Conservation (phyloP, 306 rosid genomes). For the Quercus wislizeni region DNA sequence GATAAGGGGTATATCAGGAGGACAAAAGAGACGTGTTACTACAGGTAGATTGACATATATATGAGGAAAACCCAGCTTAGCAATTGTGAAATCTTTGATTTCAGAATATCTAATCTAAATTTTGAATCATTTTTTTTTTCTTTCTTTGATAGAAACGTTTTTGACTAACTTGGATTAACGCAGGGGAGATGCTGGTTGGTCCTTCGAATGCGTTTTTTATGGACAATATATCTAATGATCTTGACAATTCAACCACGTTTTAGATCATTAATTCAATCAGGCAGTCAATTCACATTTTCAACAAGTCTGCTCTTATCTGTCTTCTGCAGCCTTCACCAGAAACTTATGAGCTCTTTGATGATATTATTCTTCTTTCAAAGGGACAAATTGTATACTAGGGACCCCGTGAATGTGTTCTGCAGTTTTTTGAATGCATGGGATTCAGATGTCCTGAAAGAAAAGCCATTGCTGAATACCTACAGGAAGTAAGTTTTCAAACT, state of each 20-base stretch:
- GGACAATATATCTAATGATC: conserved; percentile 20
- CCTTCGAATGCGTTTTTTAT: conserved; percentile 27
- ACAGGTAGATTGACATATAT: conserved; percentile 3
- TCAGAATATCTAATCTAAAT: background rate
- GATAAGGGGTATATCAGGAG: conserved; percentile 25
- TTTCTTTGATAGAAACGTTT: background rate
- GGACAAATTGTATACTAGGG: conserved; percentile 22
- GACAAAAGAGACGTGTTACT: conserved; percentile 26
- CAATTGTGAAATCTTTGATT: background rate
- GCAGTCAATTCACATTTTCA: conserved; percentile 23
- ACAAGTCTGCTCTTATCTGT: conserved; percentile 22
- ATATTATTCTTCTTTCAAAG: conserved; percentile 15
- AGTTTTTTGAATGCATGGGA: conserved; percentile 20
- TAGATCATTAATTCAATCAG: conserved; percentile 13
- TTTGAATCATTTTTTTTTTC: no score
- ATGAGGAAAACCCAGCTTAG: background rate
- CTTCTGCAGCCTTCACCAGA: conserved; percentile 26
- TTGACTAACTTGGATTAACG: background rate
- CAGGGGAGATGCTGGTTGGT: conserved; percentile 33
- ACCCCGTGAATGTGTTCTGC: conserved; percentile 7
- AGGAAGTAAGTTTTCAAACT: conserved; percentile 19
- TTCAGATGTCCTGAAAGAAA: conserved; percentile 19
- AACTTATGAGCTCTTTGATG: conserved; percentile 25
- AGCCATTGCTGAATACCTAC: conserved; percentile 17
- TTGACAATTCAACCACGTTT: conserved; percentile 20